These are phyloP conservation scores for Fusarium fujikuroi DNA, from an alignment of 2,329 filamentous ascomycete genomes.

Conservation along the genomic window DNA sequence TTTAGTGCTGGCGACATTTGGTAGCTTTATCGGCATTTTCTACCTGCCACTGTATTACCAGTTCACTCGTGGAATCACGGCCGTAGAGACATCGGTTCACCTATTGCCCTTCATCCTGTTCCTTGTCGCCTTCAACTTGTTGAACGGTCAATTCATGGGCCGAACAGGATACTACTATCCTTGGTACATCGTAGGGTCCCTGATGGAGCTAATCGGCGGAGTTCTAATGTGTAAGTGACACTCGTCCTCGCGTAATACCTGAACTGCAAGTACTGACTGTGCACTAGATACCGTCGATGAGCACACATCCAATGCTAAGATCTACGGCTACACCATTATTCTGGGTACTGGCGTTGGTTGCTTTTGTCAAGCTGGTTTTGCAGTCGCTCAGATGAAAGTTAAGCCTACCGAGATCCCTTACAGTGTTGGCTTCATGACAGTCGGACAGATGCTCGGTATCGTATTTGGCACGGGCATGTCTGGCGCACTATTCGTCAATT, in stretches of 20 bases:
- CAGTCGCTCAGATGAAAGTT: constrained; percentile 15
- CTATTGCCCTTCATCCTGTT: constrained; percentile 11
- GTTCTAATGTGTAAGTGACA: constrained; percentile 10
- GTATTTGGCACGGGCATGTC: constrained; percentile 20
- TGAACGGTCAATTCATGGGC: constrained; percentile 14
- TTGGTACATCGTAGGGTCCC: constrained; percentile 2
- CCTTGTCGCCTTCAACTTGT: constrained; percentile 11
- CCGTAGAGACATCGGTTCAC: constrained; percentile 6
- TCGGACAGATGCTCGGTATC: constrained; percentile 17
- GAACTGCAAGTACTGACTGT: background rate
- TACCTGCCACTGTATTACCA: constrained; percentile 19
- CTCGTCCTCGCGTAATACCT: too few relatives aligned
- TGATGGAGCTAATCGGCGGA: constrained; percentile 2
- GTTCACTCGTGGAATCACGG: constrained; percentile 1
- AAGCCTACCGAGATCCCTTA: constrained; percentile 1
- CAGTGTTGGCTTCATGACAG: constrained; percentile 22
- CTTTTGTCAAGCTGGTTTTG: constrained; percentile 16
- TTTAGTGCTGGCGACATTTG: constrained; percentile 7
- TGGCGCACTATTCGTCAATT: constrained; percentile 6
- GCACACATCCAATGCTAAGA: background rate
- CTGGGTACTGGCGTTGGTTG: constrained; percentile 2
- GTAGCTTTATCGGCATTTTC: constrained; percentile 17
- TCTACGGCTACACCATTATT: constrained; percentile 15
- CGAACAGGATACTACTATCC: constrained; percentile 14
- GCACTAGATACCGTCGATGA: background rate